Base-by-base conservation (phyloP, 345 rosid species). In the Rhodamnia argentea region DNA sequence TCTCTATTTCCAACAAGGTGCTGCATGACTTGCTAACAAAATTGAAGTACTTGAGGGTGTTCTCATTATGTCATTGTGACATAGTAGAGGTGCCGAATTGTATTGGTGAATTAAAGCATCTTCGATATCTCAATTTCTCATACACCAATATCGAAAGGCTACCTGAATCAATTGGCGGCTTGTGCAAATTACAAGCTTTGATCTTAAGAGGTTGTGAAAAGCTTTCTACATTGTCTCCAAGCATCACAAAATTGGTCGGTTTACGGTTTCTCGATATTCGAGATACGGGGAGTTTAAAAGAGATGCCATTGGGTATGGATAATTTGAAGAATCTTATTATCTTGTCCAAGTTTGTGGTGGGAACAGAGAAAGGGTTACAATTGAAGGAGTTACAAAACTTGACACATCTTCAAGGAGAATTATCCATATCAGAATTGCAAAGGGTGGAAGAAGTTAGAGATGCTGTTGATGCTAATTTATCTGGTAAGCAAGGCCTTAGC, bases 121-220 rank as follows among this genome's bases (percentile, higher is more conserved):
- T 60, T 60, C 37, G 74, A 1, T 60, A 60, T 14, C 74, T 60
- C 18, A 60, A 60, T 60, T 13, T 60, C 37, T 60, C 74, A 0
- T n/a, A 60, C 20, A 14, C 40, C 2, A 0, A 27, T 0, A 60
- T 60, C 15, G 0, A 60, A 27, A 6, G 20, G 37, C 40, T 60
- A n/a, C 74, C 37, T 0, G 22, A 60, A 40, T 60, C 40, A 14
- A 27, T 60, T 0, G 2, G 2, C 1, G 4, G 0, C 40, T 60
- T 60, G 40, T 60, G 40, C 20, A 27, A 27, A 13, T 14, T 60
- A 60, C 40, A 60, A 60, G 74, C 74, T 60, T 60, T 60, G 40
- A 60, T 60, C 37, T 27, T 60, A 0, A 13, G 15, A 60, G 74
- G 74, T 27, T 60, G 74, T 60, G 37, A 0, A 60, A 0, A 27